Conservation (phyloP, 108 stramenopile species). For the Bacterosira constricta region DNA sequence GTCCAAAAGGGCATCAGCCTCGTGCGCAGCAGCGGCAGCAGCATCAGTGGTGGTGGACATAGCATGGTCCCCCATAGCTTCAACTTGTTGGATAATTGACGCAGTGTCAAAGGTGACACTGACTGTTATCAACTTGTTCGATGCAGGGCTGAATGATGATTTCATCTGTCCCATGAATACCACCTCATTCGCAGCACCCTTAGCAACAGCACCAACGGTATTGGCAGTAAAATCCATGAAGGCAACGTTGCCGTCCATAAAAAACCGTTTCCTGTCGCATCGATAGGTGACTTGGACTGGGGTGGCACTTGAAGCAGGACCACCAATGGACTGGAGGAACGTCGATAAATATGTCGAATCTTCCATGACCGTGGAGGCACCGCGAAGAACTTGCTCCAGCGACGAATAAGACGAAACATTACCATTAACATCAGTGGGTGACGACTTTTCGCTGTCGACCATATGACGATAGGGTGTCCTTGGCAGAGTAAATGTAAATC, state of each 20-base stretch:
- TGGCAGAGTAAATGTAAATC: slow-evolving; percentile 76
- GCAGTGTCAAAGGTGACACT: slow-evolving; percentile 74
- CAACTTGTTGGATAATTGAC: slow-evolving; percentile 52
- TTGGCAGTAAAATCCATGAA: slow-evolving; percentile 72
- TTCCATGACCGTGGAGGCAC: slow-evolving; percentile 67
- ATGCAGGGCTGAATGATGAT: slow-evolving; percentile 78
- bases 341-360: slow-evolving; percentile 58
- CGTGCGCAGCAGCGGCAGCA: slow-evolving; percentile 54
- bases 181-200: slow-evolving; percentile 56
- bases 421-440: neutral
- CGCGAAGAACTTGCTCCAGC: slow-evolving; percentile 65
- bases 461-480: slow-evolving; percentile 64
- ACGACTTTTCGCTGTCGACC: slow-evolving; percentile 38
- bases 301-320: neutral
- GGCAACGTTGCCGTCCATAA: slow-evolving; percentile 78
- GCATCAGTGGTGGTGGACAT: slow-evolving; percentile 12
- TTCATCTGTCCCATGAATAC: slow-evolving; percentile 62
- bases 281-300: slow-evolving; percentile 54
- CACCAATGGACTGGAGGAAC: slow-evolving; percentile 63
- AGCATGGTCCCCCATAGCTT: slow-evolving; percentile 34
- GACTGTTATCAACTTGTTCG: slow-evolving; percentile 82
- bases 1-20: slow-evolving; percentile 81
- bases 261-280: slow-evolving; percentile 77
- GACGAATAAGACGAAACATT: slow-evolving; percentile 1
- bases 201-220: slow-evolving; percentile 50